These are phyloP conservation scores for Fusarium virguliforme DNA, from an alignment of 2,329 filamentous ascomycete genomes.

Conservation along the genomic window DNA sequence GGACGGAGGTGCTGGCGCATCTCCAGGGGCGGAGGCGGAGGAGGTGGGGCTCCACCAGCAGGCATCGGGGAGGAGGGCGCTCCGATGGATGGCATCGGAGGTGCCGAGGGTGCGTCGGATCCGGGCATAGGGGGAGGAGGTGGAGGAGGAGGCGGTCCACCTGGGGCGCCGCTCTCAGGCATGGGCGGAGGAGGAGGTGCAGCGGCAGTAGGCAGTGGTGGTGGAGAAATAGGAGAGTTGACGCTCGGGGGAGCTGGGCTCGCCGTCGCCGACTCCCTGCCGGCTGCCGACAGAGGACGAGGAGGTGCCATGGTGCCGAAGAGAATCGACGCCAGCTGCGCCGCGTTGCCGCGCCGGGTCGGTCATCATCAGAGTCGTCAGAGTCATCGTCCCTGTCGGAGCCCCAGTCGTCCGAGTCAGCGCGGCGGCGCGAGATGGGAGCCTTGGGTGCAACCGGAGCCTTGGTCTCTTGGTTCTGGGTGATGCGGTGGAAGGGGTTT, in stretches of 20 bases:
- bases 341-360: conserved; percentile 85
- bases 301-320: conserved; percentile 98
- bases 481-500: conserved; percentile 94
- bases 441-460: conserved; percentile 65
- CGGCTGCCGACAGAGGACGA: conserved; percentile 86
- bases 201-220: conserved; percentile 52
- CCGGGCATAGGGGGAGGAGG: conserved; percentile 55
- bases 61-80: conserved; percentile 60
- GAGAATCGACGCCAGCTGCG: conserved; percentile 92
- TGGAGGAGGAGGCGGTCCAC: conserved; percentile 57
- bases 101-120: conserved; percentile 56
- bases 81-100: conserved; percentile 53
- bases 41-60: conserved; percentile 54
- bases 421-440: conserved; percentile 69
- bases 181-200: conserved; percentile 53
- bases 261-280: conserved; percentile 72
- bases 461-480: conserved; percentile 76
- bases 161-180: conserved; percentile 48
- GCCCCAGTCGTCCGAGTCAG: conserved; percentile 83
- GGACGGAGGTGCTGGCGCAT: conserved; percentile 63
- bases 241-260: conserved; percentile 59
- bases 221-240: conserved; percentile 60
- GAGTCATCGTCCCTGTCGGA: conserved; percentile 75
- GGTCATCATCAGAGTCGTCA: conserved; percentile 76
- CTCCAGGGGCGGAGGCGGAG: conserved; percentile 61